Percentiles rank a stretch among this genome's conserved stretches.
phyloP scores from a whole-genome alignment of 2,329 filamentous ascomycete species.

The Cytospora leucostoma region DNA sequence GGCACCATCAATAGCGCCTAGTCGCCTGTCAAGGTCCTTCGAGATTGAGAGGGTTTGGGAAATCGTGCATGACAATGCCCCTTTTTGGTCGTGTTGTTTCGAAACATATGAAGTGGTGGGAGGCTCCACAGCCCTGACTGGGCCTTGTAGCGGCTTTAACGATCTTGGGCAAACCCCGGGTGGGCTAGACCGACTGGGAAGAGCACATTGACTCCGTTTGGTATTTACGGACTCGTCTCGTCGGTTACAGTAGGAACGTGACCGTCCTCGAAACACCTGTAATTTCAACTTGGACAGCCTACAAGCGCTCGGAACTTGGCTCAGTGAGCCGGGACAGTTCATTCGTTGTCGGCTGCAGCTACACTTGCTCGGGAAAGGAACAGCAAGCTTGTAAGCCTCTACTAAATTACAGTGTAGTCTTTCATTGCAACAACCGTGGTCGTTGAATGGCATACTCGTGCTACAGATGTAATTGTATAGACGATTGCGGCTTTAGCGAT shows the following conservation, averaged over 20 bases:
- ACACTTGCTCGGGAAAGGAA: too few relatives aligned
- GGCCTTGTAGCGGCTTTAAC: conserved; percentile 5
- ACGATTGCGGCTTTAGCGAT: too few relatives aligned
- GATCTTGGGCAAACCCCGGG: conserved; percentile 2
- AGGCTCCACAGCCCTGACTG: conserved; percentile 7
- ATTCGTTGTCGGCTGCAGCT: neutral
- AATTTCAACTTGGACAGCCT: neutral
- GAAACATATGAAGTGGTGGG: conserved; percentile 20
- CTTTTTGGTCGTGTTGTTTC: conserved; percentile 21
- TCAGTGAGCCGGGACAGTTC: neutral
- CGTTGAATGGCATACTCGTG: too few relatives aligned
- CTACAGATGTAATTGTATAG: too few relatives aligned
- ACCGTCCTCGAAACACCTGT: neutral
- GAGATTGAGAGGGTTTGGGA: conserved; percentile 9
- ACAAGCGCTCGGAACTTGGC: neutral
- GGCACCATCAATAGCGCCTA: conserved; percentile 20
- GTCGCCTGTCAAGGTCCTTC: neutral
- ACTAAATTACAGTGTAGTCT: too few relatives aligned
- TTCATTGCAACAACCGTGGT: too few relatives aligned
- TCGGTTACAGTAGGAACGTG: conserved; percentile 7
- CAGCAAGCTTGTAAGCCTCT: neutral
- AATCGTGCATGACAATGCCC: conserved; percentile 5
- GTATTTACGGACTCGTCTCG: conserved; percentile 8
- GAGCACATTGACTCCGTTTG: neutral
- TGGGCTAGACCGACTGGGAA: conserved; percentile 16